Evolutionary conservation across 2,329 filamentous ascomycete genomes (phyloP).

Genomic region (Rugonectria rugulosa): DNA sequence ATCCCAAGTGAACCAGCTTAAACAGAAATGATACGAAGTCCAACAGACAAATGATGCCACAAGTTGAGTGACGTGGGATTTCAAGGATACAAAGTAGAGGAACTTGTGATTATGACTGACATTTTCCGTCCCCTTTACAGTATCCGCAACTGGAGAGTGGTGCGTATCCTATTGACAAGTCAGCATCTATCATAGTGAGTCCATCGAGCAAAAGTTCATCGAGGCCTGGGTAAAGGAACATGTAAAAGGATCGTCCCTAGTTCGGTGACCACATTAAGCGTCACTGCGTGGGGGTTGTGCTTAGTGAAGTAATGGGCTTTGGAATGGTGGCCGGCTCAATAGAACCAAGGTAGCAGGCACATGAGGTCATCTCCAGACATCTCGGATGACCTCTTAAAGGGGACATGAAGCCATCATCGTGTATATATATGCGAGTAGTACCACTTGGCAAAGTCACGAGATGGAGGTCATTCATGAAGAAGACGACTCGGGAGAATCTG

Average conservation of each 20-base stretch:
- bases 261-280: slow-evolving; percentile 19
- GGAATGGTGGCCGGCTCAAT: not conserved
- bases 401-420: slow-evolving; percentile 5
- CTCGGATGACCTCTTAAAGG: not conserved
- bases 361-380: slow-evolving; percentile 1
- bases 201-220: slow-evolving; percentile 19
- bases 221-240: slow-evolving; percentile 31
- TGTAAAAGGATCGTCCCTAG: slow-evolving; percentile 16
- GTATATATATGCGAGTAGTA: not conserved
- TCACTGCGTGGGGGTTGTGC: slow-evolving; percentile 21
- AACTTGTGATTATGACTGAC: slow-evolving; percentile 58
- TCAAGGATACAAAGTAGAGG: slow-evolving; percentile 19
- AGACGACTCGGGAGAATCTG: not conserved
- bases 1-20: no score
- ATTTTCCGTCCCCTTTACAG: slow-evolving; percentile 56
- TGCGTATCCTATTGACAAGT: slow-evolving; percentile 54
- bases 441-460: slow-evolving; percentile 9
- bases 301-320: not conserved
- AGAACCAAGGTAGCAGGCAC: not conserved
- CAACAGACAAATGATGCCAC: slow-evolving; percentile 5
- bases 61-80: slow-evolving; percentile 14
- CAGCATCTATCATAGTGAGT: no score
- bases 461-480: not conserved
- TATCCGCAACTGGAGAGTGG: slow-evolving; percentile 62
- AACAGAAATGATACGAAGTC: slow-evolving; percentile 17